Base-by-base conservation (phyloP, 345 rosid species). In the Diplotaxis tenuifolia region DNA sequence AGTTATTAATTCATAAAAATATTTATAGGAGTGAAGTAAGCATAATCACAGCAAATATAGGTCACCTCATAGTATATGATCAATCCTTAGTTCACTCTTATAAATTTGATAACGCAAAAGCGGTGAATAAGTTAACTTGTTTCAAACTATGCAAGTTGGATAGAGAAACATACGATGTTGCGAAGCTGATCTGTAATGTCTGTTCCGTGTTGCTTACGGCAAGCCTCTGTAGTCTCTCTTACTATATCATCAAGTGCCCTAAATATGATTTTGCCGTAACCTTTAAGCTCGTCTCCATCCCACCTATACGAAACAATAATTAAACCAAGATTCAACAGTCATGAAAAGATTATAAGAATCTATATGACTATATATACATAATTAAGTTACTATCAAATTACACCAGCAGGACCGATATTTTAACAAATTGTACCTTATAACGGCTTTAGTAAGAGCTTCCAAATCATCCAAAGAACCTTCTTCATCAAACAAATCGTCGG, bases 401-500 rank as follows among this genome's bases (percentile, higher is more conserved):
- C 49, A 10, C 11, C 16, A 23, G 31, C 62, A 27, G 7, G 47
- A 27, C 45, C 16, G 4, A n/a, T 12, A 3, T 32, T 4, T 21
- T 61, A 63, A 16, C 14, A 9, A 52, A n/a, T 53, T 36, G 5
- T 73, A 87, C 93, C 87, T 83, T 70, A 16, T 52, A 69, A 89
- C 68, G 15, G 96, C 86, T 22, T 74, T 58, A 6, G 84, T 73
- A 58, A 90, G 89, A 18, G 38, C 61, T 68, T 73, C 59, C 64
- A 90, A 68, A 18, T 90, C 86, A 27, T 79, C 40, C 2, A 85
- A 18, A 65, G 85, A 86, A 71, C 85, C 96, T 84, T 70, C 68
- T 57, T 62, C 78, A 62, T 90, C 93, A 10, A 75, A 88, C 23
- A 84, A 87, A 71, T 90, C 96, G 62, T 90, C 96, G 3, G 93